A percentile compares a stretch with the other conserved stretches of the same genome.
Conservation (phyloP, 257 asterid species). For the Solanum neorickii region DNA sequence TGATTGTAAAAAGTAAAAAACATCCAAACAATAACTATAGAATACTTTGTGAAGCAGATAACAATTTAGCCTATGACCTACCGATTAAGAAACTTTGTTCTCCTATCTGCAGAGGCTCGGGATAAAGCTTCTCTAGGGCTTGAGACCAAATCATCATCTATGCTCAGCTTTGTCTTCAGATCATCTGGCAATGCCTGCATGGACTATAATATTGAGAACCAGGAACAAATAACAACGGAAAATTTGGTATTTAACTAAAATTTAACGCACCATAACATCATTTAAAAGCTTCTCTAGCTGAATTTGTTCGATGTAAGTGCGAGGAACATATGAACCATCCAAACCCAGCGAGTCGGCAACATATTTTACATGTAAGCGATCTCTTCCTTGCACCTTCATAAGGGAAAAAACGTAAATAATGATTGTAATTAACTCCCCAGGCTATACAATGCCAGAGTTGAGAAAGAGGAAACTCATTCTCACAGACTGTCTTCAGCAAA, state of each 20-base stretch:
- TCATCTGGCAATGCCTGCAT: slow-evolving; percentile 86
- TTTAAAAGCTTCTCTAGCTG: slow-evolving; percentile 91
- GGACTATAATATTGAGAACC: not conserved
- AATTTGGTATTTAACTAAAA: not conserved
- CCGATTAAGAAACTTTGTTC: slow-evolving; percentile 88
- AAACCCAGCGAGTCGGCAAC: slow-evolving; percentile 73
- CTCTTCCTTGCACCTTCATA: slow-evolving; percentile 89
- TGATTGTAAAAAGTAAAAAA: not conserved
- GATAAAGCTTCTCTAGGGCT: slow-evolving; percentile 98
- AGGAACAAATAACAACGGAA: not conserved
- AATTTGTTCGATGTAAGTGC: slow-evolving; percentile 93
- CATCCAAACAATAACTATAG: not conserved
- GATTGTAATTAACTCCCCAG: slow-evolving; percentile 3
- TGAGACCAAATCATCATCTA: slow-evolving; percentile 73
- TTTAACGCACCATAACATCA: slow-evolving; percentile 72
- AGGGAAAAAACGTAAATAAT: not conserved
- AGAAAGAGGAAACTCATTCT: not conserved
- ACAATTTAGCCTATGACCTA: not conserved
- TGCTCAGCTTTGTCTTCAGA: slow-evolving; percentile 85
- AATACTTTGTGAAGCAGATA: not conserved
- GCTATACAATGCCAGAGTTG: not conserved
- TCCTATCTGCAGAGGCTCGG: slow-evolving; percentile 90
- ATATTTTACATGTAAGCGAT: slow-evolving; percentile 62
- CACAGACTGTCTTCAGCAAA: not conserved
- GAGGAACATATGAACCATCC: slow-evolving; percentile 87